phyloP scores from a whole-genome alignment of 2,329 filamentous ascomycete species.

The Colletotrichum sp. region DNA sequence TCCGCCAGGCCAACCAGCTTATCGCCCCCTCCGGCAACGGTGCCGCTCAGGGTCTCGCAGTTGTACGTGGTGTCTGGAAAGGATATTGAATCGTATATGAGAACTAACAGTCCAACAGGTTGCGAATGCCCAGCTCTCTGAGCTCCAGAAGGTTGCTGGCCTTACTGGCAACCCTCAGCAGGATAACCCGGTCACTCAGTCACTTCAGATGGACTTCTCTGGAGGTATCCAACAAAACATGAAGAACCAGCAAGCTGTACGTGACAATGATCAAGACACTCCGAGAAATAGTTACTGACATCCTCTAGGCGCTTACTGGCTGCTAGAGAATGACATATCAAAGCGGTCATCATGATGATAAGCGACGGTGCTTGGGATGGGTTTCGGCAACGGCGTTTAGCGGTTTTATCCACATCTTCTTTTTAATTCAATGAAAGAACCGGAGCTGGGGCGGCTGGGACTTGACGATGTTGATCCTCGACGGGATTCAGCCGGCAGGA shows the following conservation, averaged over 20 bases:
- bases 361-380: not conserved
- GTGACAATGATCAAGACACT: accelerated
- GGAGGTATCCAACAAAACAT: constrained; percentile 21
- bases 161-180: constrained; percentile 13
- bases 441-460: not conserved
- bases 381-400: not conserved
- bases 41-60: constrained; percentile 4
- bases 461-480: not conserved
- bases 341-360: not conserved
- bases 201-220: constrained; percentile 14
- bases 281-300: not conserved
- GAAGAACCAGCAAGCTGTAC: constrained; percentile 17
- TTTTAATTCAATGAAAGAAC: not conserved
- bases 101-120: not conserved
- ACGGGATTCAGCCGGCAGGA: not conserved
- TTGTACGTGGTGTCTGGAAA: not conserved
- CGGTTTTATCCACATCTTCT: not conserved
- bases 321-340: not conserved
- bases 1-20: constrained; percentile 19
- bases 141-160: constrained; percentile 15
- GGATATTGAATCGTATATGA: accelerated
- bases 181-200: constrained; percentile 9
- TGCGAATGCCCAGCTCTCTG: constrained; percentile 13
- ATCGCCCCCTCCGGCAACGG: constrained; percentile 14
- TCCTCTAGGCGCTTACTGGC: not conserved